Percentiles rank a stretch among this genome's conserved stretches.
These are phyloP conservation scores for Rhizopus arrhizus DNA, from an alignment of 371 early-diverging fungal species.

Conservation along the genomic window DNA sequence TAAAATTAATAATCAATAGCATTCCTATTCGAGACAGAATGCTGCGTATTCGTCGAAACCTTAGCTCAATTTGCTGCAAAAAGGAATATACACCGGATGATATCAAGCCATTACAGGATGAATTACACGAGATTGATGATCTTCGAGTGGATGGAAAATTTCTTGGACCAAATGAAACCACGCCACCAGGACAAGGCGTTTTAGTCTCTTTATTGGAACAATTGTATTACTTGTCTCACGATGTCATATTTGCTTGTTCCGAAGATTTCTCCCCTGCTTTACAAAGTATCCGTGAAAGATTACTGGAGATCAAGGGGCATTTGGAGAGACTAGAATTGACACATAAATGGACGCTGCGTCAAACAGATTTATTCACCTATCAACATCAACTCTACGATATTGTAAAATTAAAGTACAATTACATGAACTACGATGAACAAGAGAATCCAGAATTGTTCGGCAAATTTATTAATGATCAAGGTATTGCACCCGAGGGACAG, in stretches of 20 bases:
- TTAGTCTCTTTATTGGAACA: conserved; percentile 78
- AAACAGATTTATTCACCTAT: conserved; percentile 81
- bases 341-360: conserved; percentile 83
- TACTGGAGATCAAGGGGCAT: conserved; percentile 71
- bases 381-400: conserved; percentile 80
- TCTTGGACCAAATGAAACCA: conserved; percentile 53
- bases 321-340: conserved; percentile 75
- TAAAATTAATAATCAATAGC: conserved; percentile 14
- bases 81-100: conserved; percentile 41
- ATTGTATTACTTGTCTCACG: conserved; percentile 75
- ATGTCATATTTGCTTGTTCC: conserved; percentile 66
- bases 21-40: conserved; percentile 69
- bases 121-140: conserved; percentile 69
- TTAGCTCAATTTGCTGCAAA: conserved; percentile 55
- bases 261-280: conserved; percentile 61
- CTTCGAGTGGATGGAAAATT: conserved; percentile 75
- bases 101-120: conserved; percentile 61
- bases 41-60: conserved; percentile 64
- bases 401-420: conserved; percentile 57
- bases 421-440: conserved; percentile 24
- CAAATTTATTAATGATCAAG: conserved; percentile 65
- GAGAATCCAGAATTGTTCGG: conserved; percentile 33
- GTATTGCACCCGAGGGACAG: conserved; percentile 70
- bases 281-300: conserved; percentile 69
- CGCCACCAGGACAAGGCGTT: conserved; percentile 50